Evolutionary conservation across 306 rosid genomes (phyloP), one percentile per base, ranked within the genome.

Genomic region (Carpinus viminea): DNA sequence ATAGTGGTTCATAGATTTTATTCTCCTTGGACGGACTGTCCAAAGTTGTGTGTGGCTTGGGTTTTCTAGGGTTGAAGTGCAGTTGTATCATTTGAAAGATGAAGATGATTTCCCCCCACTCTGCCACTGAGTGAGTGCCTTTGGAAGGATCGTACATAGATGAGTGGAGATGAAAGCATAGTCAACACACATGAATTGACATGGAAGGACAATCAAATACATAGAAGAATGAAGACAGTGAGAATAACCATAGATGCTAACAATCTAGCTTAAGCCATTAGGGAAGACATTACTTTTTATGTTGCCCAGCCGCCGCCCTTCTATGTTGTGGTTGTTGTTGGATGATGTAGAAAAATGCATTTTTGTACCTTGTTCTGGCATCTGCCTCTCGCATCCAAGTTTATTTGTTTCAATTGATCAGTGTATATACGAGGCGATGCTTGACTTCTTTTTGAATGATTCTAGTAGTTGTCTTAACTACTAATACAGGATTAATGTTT

Each of bases 61-160:
- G 65, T 31, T 55, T 55, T n/a, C 57, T 80, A 83, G 85, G 78
- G 77, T 71, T 71, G 76, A 73, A 21, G 85, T 8, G 72, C 79
- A 83, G 59, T 46, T 50, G 20, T 83, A 71, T 78, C 87, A 53
- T 78, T 81, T 83, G 81, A 86, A 81, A 69, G 70, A 86, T 43
- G 83, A 86, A 18, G 85, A 68, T 24, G 87, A 83, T 57, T 86
- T 86, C 28, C 90, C 90, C 31, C 90, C 84, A 0, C 90, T 86
- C 47, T 66, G 77, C 62, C 47, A 71, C 18, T 80, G 51, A 74
- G 76, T 77, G 51, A 74, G 76, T 78, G 76, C 38, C 36, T 13
- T 53, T 50, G 43, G 36, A 47, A 13, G 0, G 56, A 20, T 24
- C 50, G 8, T 20, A 5, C 15, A 43, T 43, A 46, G 11, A 70